A percentile compares a stretch with the other conserved stretches of the same genome.
Conservation (phyloP, 2,329 filamentous ascomycete genomes). For the Cladosporium sphaerospermum region DNA sequence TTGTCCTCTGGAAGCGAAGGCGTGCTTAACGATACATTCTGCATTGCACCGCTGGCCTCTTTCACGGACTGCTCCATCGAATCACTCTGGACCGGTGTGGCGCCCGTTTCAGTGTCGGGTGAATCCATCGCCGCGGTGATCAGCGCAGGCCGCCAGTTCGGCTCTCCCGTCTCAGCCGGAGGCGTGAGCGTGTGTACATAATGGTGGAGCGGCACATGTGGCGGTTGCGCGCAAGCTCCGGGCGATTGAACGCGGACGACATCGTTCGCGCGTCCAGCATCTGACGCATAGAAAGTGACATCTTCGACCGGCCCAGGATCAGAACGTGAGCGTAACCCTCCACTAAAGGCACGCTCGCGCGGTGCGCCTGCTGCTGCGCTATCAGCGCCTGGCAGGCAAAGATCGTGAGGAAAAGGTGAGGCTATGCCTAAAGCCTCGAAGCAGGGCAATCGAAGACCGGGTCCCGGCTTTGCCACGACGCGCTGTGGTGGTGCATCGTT, state of each 20-base stretch:
- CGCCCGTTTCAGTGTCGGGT: constrained; percentile 34
- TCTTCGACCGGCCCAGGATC: constrained; percentile 2
- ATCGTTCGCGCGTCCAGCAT: constrained; percentile 3
- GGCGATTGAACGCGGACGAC: not conserved
- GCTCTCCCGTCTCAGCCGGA: constrained; percentile 37
- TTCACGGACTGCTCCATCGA: constrained; percentile 7
- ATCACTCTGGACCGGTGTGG: constrained; percentile 4
- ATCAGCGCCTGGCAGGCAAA: constrained; percentile 22
- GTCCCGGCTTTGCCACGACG: constrained; percentile 19
- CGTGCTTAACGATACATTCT: not conserved
- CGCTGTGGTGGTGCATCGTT: constrained; percentile 10
- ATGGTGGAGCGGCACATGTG: constrained; percentile 21
- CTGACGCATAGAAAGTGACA: not conserved
- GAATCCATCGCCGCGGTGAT: constrained; percentile 35
- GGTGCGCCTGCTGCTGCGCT: constrained; percentile 16
- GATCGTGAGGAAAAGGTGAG: constrained; percentile 40
- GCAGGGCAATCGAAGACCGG: constrained; percentile 46
- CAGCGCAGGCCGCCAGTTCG: constrained; percentile 33
- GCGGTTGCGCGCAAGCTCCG: not conserved
- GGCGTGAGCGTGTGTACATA: constrained; percentile 41
- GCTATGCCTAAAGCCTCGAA: constrained; percentile 49
- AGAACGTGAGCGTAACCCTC: not conserved
- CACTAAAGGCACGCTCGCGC: not conserved
- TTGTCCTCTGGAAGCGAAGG: constrained; percentile 6
- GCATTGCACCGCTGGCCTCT: constrained; percentile 6